Evolutionary conservation across 805 yeast genomes (phyloP).

Genomic region (Wickerhamomyces mucosus): DNA sequence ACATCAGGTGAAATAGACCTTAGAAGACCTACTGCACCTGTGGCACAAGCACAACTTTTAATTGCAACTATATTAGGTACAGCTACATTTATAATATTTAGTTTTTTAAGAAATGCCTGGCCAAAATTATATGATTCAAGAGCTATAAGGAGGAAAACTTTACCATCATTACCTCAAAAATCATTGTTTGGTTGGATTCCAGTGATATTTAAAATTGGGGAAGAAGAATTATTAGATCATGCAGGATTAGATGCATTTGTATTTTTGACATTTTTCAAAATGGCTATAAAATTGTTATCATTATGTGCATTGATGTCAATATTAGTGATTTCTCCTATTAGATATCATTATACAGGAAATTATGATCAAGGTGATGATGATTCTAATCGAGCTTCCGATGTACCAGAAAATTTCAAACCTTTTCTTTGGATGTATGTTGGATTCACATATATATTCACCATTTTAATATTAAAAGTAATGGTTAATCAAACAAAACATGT

Average conservation of each 20-base stretch:
- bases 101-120: slow-evolving; percentile 60
- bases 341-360: slow-evolving; percentile 75
- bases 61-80: slow-evolving; percentile 64
- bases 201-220: slow-evolving; percentile 52
- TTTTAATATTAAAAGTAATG: slow-evolving; percentile 48
- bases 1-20: slow-evolving; percentile 14
- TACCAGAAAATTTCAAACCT: slow-evolving; percentile 21
- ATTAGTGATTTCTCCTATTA: slow-evolving; percentile 70
- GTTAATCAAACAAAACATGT: slow-evolving; percentile 65
- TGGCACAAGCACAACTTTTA: slow-evolving; percentile 68
- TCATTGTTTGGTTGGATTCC: slow-evolving; percentile 79
- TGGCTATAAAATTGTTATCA: slow-evolving; percentile 64
- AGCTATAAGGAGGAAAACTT: slow-evolving; percentile 32
- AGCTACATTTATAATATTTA: slow-evolving; percentile 58
- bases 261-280: slow-evolving; percentile 80
- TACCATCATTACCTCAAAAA: slow-evolving; percentile 48
- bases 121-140: slow-evolving; percentile 85
- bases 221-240: slow-evolving; percentile 69
- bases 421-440: slow-evolving; percentile 81
- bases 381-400: neutral
- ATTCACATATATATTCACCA: slow-evolving; percentile 81
- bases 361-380: slow-evolving; percentile 47
- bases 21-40: slow-evolving; percentile 28
- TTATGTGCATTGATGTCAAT: slow-evolving; percentile 63
- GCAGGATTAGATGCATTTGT: slow-evolving; percentile 96